These are phyloP conservation scores for Sphagnum contortum DNA, from an alignment of 225 moss, liverwort and hornwort species.

Conservation along the genomic window DNA sequence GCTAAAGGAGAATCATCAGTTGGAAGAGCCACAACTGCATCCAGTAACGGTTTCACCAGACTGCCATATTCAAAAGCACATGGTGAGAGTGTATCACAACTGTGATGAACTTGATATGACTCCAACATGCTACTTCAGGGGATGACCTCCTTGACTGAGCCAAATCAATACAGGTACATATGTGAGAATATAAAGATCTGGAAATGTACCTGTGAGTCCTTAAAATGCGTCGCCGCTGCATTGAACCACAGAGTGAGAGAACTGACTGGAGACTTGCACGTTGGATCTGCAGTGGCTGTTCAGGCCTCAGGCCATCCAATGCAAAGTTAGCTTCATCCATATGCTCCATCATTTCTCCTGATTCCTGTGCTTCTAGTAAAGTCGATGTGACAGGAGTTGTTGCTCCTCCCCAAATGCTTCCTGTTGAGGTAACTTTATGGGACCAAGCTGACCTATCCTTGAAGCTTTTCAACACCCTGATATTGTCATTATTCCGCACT, in stretches of 20 bases:
- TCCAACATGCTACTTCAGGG: too few species aligned
- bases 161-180: too few species aligned
- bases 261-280: constrained; percentile 96
- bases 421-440: constrained; percentile 32
- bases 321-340: constrained; percentile 99
- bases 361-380: constrained; percentile 93
- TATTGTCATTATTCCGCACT: constrained; percentile 28
- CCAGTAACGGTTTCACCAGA: constrained; percentile 89
- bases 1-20: constrained; percentile 91
- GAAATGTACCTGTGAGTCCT: constrained; percentile 79
- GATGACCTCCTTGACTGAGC: too few species aligned
- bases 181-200: too few species aligned
- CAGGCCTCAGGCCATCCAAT: constrained; percentile 81
- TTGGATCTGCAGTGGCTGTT: constrained; percentile 92
- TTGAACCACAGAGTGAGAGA: constrained; percentile 79
- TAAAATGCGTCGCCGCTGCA: constrained; percentile 93
- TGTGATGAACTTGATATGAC: too few species aligned
- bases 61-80: constrained; percentile 27
- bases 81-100: too few species aligned
- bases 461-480: constrained; percentile 17
- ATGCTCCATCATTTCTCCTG: constrained; percentile 98
- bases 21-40: constrained; percentile 89
- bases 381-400: constrained; percentile 76
- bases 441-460: constrained; percentile 40
- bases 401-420: constrained; percentile 46